Evolutionary conservation across 257 asterid genomes (phyloP), one percentile per base, ranked within the genome.

Genomic region (Craterostigma plantagineum): DNA sequence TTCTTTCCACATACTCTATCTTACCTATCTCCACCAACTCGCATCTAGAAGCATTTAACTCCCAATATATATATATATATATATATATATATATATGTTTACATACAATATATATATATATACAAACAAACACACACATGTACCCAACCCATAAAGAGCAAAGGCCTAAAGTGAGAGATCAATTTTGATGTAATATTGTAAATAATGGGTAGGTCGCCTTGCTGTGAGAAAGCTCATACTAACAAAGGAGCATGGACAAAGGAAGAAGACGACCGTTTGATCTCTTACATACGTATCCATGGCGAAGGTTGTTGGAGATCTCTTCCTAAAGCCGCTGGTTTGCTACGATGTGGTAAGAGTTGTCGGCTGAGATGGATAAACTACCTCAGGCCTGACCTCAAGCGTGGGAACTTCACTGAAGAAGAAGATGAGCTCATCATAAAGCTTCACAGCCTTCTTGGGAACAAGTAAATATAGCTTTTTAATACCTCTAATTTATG

Each of bases 171-270:
- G 30, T 7, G 6, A 23, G 43, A 14, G n/a, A n/a, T n/a, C n/a
- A n/a, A n/a, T n/a, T n/a, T n/a, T n/a, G n/a, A n/a, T n/a, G n/a
- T n/a, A n/a, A n/a, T n/a, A n/a, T n/a, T n/a, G n/a, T 2, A 23
- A 23, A 23, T 12, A 41, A 85, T 86, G 97, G 97, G 97, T 36
- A 70, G 97, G 57, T 86, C 97, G 34, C 97, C 97, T 10, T 86
- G 97, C 57, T 86, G 97, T 59, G 97, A 86, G 62, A 86, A 86
- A 56, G 97, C 95, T 34, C 97, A 86, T 60, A 86, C 97, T 0
- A 86, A 86, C 70, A 86, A 86, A 66, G 97, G 97, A 7, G 97
- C 97, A 0, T 86, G 96, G 96, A 86, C 94, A 7, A 86, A 81
- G 46, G 96, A 86, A 56, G 96, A 86, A 66, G 96, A 86, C 30